Conservation (phyloP, 75 land plant genomes). For the Selaginella tamariscina region DNA sequence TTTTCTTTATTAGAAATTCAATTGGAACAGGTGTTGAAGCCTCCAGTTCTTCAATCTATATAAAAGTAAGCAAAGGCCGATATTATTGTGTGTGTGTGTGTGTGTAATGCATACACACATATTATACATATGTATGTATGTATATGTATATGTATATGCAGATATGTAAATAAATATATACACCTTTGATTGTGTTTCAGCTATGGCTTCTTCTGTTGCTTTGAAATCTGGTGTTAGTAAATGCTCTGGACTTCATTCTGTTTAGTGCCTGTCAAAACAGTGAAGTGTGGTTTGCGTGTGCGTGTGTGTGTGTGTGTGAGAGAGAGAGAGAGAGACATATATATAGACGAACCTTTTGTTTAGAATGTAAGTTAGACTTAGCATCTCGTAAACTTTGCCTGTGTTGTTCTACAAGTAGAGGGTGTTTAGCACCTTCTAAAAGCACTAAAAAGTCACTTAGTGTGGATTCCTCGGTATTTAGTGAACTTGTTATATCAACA, state of each 20-base stretch:
- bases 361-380: conserved; percentile 27
- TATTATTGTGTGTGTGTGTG: not conserved
- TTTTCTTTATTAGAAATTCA: conserved; percentile 38
- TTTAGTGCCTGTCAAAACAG: not conserved
- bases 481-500: not conserved
- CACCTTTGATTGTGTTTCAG: conserved; percentile 1
- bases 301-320: not conserved
- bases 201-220: not conserved
- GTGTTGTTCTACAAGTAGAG: conserved; percentile 56
- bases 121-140: conserved; percentile 1
- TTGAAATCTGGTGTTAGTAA: conserved; percentile 1
- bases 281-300: not conserved
- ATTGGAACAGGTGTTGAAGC: conserved; percentile 44
- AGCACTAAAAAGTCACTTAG: conserved; percentile 34
- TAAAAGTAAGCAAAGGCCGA: not conserved
- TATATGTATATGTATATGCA: not conserved
- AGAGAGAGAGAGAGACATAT: not conserved
- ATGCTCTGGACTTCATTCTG: conserved; percentile 2
- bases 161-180: not conserved
- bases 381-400: conserved; percentile 35
- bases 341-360: conserved; percentile 14
- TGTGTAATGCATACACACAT: not conserved
- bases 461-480: not conserved
- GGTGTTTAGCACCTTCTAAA: conserved; percentile 62
- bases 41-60: conserved; percentile 48